Base-by-base conservation (phyloP, 768 basidiomycete species). In the Xerocomellus intermedius region DNA sequence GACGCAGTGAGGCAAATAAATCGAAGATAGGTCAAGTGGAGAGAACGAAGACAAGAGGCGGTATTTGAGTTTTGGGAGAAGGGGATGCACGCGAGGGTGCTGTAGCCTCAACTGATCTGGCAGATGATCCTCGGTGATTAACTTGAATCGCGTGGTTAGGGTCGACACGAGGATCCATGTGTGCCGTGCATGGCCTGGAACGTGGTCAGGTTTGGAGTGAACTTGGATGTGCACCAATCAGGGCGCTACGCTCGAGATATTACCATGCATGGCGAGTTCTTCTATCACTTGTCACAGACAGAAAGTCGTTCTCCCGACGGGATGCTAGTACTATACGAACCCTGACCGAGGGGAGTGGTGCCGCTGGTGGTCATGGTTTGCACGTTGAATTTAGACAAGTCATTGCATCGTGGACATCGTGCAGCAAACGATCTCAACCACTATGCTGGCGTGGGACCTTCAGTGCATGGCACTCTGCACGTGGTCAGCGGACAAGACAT, bases 51-150 rank as follows among this genome's bases (percentile, higher is more conserved):
- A 26, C 33, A 28, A 42, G 39, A 32, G 39, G 46, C 28, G 14
- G 42, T 64, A 54, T 63, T 66, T 64, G 57, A 56, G 64, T 50
- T 49, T 30, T 22, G 57, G 38, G 30, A 49, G 22, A 16, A 39
- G 35, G 50, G 51, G 30, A 17, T 7, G 26, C 43, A 35, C 39
- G 51, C 22, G 19, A 37, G 19, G 42, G 43, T 47, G 55, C 37
- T 43, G 55, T 19, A 26, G 52, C 52, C 55, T 54, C 52, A 53
- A 64, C 59, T 52, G 39, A 49, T 50, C 56, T n/a, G n/a, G n/a
- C 48, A 55, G 45, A 52, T 38, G 53, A 48, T 59, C 57, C 50
- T 63, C 63, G 63, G 63, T 59, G 37, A 66, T 65, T 64, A 65
- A 54, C 33, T 48, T 35, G 39, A 21, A 48, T 49, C 48, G 59